These are phyloP conservation scores for Flaveria floridana DNA, from an alignment of 140 eudicot species.

Conservation along the genomic window DNA sequence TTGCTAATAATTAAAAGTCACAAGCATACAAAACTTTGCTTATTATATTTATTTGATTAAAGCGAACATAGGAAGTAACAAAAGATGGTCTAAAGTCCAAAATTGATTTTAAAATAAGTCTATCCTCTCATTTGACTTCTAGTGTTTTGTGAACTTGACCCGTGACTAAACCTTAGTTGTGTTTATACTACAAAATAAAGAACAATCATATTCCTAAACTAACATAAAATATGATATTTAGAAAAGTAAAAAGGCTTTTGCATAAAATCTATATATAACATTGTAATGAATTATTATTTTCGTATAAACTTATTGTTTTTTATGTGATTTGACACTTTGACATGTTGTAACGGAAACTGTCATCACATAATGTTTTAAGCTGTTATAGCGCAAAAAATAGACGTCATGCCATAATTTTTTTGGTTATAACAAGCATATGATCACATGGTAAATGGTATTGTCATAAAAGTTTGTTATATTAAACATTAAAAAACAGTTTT, in stretches of 20 bases:
- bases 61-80: conserved; percentile 4
- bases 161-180: not conserved
- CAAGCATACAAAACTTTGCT: not conserved
- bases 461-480: not conserved
- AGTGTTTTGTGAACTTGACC: not conserved
- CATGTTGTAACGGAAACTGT: too few species aligned
- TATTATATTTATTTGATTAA: not conserved
- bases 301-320: too few species aligned
- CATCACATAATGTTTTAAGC: too few species aligned
- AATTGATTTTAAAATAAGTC: not conserved
- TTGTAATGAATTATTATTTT: not conserved
- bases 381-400: too few species aligned
- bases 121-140: conserved; percentile 7
- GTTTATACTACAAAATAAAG: not conserved
- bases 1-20: not conserved
- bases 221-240: not conserved
- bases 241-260: not conserved
- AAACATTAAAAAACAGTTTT: not conserved
- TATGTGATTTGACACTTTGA: too few species aligned
- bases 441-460: not conserved
- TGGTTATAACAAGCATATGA: too few species aligned
- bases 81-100: not conserved
- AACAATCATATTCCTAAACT: not conserved
- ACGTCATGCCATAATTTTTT: too few species aligned
- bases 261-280: not conserved